These are phyloP conservation scores for Isoetes engelmannii DNA, from an alignment of 83 land plant genomes.

Conservation along the genomic window DNA sequence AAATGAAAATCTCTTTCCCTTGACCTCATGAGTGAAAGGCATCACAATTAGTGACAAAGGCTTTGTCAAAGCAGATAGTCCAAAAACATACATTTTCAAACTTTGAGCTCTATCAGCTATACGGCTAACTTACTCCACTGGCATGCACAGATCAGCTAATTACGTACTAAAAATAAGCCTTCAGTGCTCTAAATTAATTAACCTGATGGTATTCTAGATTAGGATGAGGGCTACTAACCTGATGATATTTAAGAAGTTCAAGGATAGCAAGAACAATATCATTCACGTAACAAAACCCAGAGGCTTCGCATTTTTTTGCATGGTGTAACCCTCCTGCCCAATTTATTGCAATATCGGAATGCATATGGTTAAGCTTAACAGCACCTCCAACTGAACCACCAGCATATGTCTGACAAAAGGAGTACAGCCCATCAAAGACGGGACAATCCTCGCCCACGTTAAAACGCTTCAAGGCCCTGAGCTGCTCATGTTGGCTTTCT, in stretches of 20 bases:
- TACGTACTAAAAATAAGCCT: no score
- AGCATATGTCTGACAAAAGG: conserved; percentile 35
- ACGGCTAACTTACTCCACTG: no score
- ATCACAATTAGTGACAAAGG: no score
- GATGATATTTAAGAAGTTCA: conserved; percentile 35
- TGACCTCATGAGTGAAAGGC: no score
- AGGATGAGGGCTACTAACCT: conserved; percentile 13
- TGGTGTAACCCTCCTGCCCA: conserved; percentile 37
- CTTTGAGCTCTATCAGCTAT: no score
- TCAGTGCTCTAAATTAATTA: no score
- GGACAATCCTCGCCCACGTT: conserved; percentile 33
- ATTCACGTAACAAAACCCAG: conserved; percentile 37
- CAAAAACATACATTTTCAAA: no score
- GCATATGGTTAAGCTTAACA: conserved; percentile 28
- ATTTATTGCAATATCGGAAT: conserved; percentile 32
- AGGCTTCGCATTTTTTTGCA: conserved; percentile 39
- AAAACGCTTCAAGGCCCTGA: conserved; percentile 26
- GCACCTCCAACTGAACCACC: conserved; percentile 39
- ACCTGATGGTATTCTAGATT: no score
- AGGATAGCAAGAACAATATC: conserved; percentile 34
- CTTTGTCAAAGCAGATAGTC: no score
- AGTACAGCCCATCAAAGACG: conserved; percentile 34
- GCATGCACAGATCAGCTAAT: no score
- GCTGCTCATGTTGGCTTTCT: conserved; percentile 30
- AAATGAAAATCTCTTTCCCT: no score